A percentile compares a stretch with the other conserved stretches of the same genome.
Conservation (phyloP, 805 yeast species). For the Saccharomycopsis oosterbeekiorum region DNA sequence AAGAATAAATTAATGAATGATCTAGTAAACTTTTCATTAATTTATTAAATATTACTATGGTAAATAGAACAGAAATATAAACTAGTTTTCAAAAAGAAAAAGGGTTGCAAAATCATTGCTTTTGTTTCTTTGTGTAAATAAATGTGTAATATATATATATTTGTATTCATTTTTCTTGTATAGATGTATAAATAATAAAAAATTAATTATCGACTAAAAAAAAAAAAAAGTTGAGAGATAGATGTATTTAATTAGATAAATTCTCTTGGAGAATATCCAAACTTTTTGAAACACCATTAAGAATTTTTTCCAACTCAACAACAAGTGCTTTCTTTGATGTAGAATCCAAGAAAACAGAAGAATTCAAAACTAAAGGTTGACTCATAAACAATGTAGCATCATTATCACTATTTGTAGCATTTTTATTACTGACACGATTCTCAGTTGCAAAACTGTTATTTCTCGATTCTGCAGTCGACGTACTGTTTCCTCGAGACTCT, state of each 20-base stretch:
- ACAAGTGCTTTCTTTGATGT: conserved; percentile 27
- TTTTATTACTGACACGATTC: background rate
- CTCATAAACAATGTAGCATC: conserved; percentile 21
- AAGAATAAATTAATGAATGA: conserved; percentile 37
- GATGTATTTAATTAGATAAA: background rate
- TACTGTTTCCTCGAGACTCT: conserved; percentile 1
- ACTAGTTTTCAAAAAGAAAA: background rate
- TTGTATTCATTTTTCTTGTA: background rate
- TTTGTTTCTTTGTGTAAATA: conserved; percentile 1
- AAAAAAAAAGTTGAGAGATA: background rate
- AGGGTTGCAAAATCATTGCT: background rate
- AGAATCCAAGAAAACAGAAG: conserved; percentile 28
- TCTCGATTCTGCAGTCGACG: background rate
- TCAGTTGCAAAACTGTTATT: background rate
- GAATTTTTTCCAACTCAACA: conserved; percentile 25
- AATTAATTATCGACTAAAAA: background rate
- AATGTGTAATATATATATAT: conserved; percentile 1
- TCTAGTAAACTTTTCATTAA: background rate
- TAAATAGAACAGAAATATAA: background rate
- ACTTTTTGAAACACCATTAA: conserved; percentile 23
- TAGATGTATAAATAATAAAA: background rate
- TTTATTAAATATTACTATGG: background rate
- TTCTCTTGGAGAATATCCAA: conserved; percentile 19
- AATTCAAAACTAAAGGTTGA: conserved; percentile 21
- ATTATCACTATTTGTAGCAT: conserved; percentile 17